Conservation (phyloP, 2,329 filamentous ascomycete genomes). For the Trichoderma sp. region DNA sequence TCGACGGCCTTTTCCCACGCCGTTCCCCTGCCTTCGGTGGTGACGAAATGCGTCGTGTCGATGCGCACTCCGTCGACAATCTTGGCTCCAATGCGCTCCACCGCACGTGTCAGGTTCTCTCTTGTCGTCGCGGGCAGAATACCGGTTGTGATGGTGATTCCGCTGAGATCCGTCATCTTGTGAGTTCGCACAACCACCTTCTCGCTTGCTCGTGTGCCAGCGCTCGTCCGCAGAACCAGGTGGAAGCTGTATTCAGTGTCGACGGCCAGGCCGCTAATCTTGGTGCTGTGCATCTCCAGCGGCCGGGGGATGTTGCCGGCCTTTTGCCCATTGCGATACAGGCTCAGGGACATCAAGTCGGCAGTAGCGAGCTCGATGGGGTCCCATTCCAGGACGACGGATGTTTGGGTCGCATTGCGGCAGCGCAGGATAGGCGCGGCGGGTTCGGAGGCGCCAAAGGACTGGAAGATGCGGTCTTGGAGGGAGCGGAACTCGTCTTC, state of each 20-base stretch:
- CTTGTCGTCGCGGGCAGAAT: constrained; percentile 73
- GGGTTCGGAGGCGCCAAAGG: constrained; percentile 82
- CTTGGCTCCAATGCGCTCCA: constrained; percentile 90
- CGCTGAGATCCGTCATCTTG: constrained; percentile 97
- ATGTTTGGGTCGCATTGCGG: constrained; percentile 98
- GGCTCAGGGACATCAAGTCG: constrained; percentile 81
- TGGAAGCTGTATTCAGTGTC: constrained; percentile 97
- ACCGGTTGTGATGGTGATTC: constrained; percentile 91
- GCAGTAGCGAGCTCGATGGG: constrained; percentile 91
- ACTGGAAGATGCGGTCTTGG: constrained; percentile 84
- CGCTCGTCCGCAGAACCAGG: constrained; percentile 84
- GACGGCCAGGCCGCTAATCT: constrained; percentile 94
- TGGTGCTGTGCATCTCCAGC: constrained; percentile 86
- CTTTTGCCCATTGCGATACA: constrained; percentile 96
- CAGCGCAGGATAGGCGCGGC: constrained; percentile 78
- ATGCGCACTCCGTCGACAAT: constrained; percentile 88
- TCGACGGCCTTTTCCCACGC: constrained; percentile 96
- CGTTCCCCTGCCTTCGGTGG: constrained; percentile 84
- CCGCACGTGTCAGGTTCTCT: constrained; percentile 71
- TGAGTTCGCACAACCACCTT: constrained; percentile 86
- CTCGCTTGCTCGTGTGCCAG: constrained; percentile 82
- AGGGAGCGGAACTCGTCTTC: constrained; percentile 77
- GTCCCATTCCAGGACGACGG: constrained; percentile 97
- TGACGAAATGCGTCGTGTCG: constrained; percentile 98
- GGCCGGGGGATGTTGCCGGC: constrained; percentile 91